Percentiles rank a stretch among this genome's conserved stretches.
These are phyloP conservation scores for Zygosaccharomyces pseudorouxii DNA, from an alignment of 805 yeast species.

Conservation along the genomic window DNA sequence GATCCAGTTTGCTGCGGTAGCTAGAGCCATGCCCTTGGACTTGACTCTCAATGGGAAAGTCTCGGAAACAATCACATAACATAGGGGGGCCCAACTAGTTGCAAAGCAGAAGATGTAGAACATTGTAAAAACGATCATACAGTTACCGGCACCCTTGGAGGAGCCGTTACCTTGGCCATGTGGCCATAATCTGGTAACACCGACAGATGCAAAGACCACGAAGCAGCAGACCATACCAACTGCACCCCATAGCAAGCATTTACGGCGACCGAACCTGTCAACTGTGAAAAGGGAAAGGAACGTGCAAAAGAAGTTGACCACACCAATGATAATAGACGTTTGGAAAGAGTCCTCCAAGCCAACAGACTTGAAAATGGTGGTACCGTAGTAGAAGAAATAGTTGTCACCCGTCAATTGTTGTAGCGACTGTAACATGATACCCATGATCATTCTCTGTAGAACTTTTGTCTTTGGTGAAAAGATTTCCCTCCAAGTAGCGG, in stretches of 20 bases:
- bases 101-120: constrained; percentile 69
- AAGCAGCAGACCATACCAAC: constrained; percentile 45
- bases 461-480: constrained; percentile 64
- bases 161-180: constrained; percentile 42
- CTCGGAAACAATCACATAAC: constrained; percentile 61
- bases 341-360: constrained; percentile 55
- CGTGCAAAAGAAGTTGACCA: constrained; percentile 56
- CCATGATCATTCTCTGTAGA: constrained; percentile 42
- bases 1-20: constrained; percentile 58
- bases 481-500: constrained; percentile 61
- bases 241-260: constrained; percentile 46
- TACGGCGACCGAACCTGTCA: constrained; percentile 53
- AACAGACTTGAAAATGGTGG: constrained; percentile 55
- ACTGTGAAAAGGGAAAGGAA: constrained; percentile 46
- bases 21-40: constrained; percentile 50
- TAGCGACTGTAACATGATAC: constrained; percentile 53
- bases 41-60: constrained; percentile 69
- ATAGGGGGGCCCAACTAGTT: constrained; percentile 69
- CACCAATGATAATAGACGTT: constrained; percentile 55
- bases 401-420: constrained; percentile 66
- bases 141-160: constrained; percentile 55
- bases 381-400: constrained; percentile 65
- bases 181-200: constrained; percentile 45
- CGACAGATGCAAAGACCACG: constrained; percentile 53
- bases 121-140: constrained; percentile 67